Conservation (phyloP, 352 stramenopile genomes). For the Hyaloperonospora arabidopsidis region DNA sequence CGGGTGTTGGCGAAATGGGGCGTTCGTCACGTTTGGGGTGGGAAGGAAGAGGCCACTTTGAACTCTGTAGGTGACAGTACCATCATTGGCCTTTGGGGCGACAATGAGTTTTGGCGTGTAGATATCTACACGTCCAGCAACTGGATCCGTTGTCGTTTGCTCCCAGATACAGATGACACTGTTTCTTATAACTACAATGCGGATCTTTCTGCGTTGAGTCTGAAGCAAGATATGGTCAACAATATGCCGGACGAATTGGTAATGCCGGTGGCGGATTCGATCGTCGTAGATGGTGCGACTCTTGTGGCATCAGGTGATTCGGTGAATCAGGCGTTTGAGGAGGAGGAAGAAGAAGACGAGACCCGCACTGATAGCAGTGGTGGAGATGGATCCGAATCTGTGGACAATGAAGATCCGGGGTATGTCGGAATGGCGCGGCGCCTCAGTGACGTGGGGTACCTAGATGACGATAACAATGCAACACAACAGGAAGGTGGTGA, state of each 20-base stretch:
- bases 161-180: conserved; percentile 74
- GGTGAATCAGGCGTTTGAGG: conserved; percentile 31
- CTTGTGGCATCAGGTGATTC: conserved; percentile 17
- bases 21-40: conserved; percentile 68
- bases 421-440: conserved; percentile 30
- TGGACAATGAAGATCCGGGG: conserved; percentile 19
- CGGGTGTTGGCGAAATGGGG: conserved; percentile 71
- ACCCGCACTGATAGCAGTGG: conserved; percentile 20
- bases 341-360: conserved; percentile 41
- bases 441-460: conserved; percentile 30
- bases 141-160: conserved; percentile 73
- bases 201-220: conserved; percentile 20
- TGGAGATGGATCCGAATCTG: conserved; percentile 25
- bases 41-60: conserved; percentile 21
- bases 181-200: conserved; percentile 40
- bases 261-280: conserved; percentile 30
- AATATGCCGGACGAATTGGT: conserved; percentile 31
- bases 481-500: conserved; percentile 15
- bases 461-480: conserved; percentile 28
- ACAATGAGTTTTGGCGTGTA: conserved; percentile 74
- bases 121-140: conserved; percentile 85
- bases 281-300: conserved; percentile 29
- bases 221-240: conserved; percentile 29
- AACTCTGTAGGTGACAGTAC: conserved; percentile 21
- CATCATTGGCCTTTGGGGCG: conserved; percentile 32